Base-by-base conservation (phyloP, 1,284 basidiomycete genomes). In the Heterobasidion annosum region DNA sequence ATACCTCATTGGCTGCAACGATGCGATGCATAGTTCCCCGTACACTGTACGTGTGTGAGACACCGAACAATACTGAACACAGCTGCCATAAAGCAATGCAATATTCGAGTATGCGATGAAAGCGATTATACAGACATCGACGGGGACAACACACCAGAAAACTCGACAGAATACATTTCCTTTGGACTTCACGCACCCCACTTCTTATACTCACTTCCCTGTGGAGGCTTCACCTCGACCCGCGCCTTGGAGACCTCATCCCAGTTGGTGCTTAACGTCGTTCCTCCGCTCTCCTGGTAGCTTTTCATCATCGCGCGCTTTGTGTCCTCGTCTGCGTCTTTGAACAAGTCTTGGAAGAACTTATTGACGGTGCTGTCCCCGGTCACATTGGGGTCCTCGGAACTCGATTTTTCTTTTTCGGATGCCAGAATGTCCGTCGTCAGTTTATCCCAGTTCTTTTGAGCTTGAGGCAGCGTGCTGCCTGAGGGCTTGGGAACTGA, bases 271-370 rank as follows among this genome's bases (percentile, higher is more conserved):
- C 90, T 93, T 47, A 98, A 75, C 0, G 91, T 86, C 8, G 94
- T 98, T 2, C 94, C 93, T 7, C 91, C 91, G 61, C 88, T 92
- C 73, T 96, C 93, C 56, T 80, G 78, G 67, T 91, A 97, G 66
- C 91, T 93, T 79, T 98, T 98, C 83, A 97, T 84, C 93, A 98
- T 98, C 0, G 94, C 95, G 43, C 85, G 79, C 63, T 77, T 82
- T 3, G 92, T 92, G 64, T 97, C 90, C 0, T 92, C 89, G 64
- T 96, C 92, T 10, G 92, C 89, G 64, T 88, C 87, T 2, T 76
- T 76, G 64, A 89, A 98, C 56, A 98, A 81, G 71, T 88, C 85
- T 65, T 89, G 86, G 78, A 91, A 91, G 72, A 91, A 91, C 13
- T 71, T 60, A 66, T 91, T 91, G 58, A 91, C 77, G 9, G 87